Base-by-base conservation (phyloP, 768 basidiomycete genomes). In the Krasilnikovozyma curviuscula region DNA sequence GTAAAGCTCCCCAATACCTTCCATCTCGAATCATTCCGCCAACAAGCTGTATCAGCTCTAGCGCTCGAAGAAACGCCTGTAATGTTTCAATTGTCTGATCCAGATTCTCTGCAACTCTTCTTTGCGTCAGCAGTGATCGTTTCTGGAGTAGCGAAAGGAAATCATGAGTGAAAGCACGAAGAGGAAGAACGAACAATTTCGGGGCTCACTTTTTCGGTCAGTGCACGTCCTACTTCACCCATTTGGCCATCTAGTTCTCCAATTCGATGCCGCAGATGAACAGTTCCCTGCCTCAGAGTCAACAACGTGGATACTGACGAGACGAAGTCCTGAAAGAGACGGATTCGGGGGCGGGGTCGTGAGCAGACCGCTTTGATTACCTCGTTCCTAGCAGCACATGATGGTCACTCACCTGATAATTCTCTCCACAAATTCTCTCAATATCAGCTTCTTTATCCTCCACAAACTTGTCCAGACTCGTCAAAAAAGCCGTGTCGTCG, bases 41-140 rank as follows among this genome's bases (percentile, higher is more conserved):
- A 42, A 97, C 85, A 37, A 86, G 77, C 64, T 86, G 75, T 13
- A 93, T 80, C 50, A 93, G 78, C 61, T 98, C 93, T 54, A 98
- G 68, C 5, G 97, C 77, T 50, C 86, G 77, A 51, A 98, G 67
- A 59, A 83, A 91, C 13, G 84, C 81, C 65, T 97, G 89, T 12
- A 97, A 67, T 7, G 84, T 83, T 61, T 97, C 93, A 56, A 98
- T 88, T 14, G 84, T 84, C 64, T 95, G 88, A 65, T 98, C 93
- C 35, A 98, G 70, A 65, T 97, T 89, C 9, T 80, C 75, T 4
- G 85, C 85, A 0, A 91, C 89, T 66, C 84, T 83, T 68, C 83
- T 84, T 14, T 81, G 79, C 62, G 91, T 83, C 14, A 97, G 67
- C 52, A 97, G 65, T 4, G 78, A 74, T 46, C 79, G 78, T 69